Evolutionary conservation across 192 early-diverging fungal species (phyloP).

Genomic region (Phlyctochytrium planicorne): DNA sequence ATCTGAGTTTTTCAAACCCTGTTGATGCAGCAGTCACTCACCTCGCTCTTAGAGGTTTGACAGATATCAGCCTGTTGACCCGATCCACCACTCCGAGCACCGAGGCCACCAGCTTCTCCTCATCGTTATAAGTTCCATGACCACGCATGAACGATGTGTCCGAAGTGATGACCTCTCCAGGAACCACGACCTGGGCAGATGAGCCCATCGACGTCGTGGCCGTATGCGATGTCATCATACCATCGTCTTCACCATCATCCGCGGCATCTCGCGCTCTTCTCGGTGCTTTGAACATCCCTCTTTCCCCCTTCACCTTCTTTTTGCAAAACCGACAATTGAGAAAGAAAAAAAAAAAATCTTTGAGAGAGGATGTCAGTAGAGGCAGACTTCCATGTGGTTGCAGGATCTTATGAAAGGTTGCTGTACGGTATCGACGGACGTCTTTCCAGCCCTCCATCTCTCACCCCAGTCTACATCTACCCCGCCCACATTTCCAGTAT

Average conservation of each 20-base stretch:
- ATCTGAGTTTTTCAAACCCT: background rate
- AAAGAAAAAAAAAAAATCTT: no score
- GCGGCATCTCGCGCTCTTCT: no score
- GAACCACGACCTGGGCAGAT: constrained; percentile 62
- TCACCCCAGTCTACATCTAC: constrained; percentile 87
- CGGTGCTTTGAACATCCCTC: no score
- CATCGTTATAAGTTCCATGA: constrained; percentile 26
- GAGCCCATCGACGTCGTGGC: no score
- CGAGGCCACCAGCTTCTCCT: constrained; percentile 68
- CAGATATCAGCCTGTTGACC: constrained; percentile 95
- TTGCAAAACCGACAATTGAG: no score
- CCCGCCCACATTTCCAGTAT: constrained; percentile 95
- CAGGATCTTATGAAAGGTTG: constrained; percentile 94
- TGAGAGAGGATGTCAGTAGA: background rate
- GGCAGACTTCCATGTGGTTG: constrained; percentile 32
- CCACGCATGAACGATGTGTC: constrained; percentile 75
- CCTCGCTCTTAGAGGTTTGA: constrained; percentile 82
- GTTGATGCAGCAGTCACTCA: constrained; percentile 21
- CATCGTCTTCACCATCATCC: no score
- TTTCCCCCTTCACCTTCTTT: no score
- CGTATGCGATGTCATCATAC: no score
- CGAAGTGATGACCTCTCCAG: constrained; percentile 71
- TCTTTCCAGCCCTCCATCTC: constrained; percentile 46
- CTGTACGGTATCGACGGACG: constrained; percentile 86
- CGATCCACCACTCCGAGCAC: constrained; percentile 89